Percentiles rank a stretch among this genome's conserved stretches.
phyloP scores from a whole-genome alignment of 2,329 filamentous ascomycete species.

The Talaromyces sp. region DNA sequence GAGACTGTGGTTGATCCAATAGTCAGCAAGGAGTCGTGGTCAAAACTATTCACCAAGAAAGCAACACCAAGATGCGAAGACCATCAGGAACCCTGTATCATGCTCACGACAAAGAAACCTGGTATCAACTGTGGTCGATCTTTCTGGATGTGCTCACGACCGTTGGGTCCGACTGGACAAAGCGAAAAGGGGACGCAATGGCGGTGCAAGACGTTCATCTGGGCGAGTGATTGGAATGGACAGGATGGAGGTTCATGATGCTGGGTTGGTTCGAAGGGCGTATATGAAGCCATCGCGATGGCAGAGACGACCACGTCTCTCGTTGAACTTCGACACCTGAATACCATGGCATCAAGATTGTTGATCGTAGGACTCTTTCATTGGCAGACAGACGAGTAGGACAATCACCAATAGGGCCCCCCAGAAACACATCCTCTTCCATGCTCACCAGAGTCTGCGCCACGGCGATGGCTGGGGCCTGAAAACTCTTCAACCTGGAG shows the following conservation, averaged over 20 bases:
- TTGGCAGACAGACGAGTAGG: background rate
- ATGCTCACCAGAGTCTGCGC: background rate
- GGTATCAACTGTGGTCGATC: slow-evolving; percentile 72
- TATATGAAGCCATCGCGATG: background rate
- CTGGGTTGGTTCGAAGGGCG: background rate
- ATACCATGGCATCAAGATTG: background rate
- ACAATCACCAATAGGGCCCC: background rate
- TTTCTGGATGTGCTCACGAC: slow-evolving; percentile 71
- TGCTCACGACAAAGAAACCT: slow-evolving; percentile 79
- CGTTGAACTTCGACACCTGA: background rate
- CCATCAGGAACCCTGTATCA: slow-evolving; percentile 83
- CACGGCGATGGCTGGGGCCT: background rate
- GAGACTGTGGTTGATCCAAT: slow-evolving; percentile 65
- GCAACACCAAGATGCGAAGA: slow-evolving; percentile 73
- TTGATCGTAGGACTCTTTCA: background rate
- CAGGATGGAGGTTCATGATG: slow-evolving; percentile 2
- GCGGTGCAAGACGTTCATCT: slow-evolving; percentile 82
- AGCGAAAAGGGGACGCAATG: slow-evolving; percentile 83
- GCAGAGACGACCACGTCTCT: background rate
- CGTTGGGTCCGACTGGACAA: slow-evolving; percentile 78
- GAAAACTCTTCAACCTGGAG: background rate
- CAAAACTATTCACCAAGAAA: slow-evolving; percentile 74
- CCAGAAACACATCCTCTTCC: background rate
- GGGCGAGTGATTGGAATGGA: slow-evolving; percentile 62
- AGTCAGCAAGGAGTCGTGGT: slow-evolving; percentile 78